Base-by-base conservation (phyloP, 345 rosid genomes). In the Eucalyptus dawsonii region DNA sequence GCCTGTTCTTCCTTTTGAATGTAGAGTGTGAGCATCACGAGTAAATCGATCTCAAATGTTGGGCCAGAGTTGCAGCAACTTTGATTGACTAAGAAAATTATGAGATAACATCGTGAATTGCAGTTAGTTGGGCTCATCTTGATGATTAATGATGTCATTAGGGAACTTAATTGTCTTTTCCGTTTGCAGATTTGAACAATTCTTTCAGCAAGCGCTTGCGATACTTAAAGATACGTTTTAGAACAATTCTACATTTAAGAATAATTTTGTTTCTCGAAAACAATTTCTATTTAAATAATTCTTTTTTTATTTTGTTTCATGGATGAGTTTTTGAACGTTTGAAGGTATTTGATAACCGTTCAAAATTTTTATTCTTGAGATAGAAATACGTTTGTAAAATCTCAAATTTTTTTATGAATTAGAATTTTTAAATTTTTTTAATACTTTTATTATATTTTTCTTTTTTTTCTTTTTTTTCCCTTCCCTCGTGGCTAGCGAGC, bases 271-370 rank as follows among this genome's bases (percentile, higher is more conserved):
- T 17, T 51, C 1, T 51, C 8, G 2, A 8, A 2, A 7, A 51
- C 0, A 53, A 53, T 53, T 53, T 50, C 1, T 17, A 3, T 7
- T 17, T 19, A 53, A 53, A 53, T 53, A 8, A 19, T 53, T 53
- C 1, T 53, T 53, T 53, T 53, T 53, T 51, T 7, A 7, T 51
- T 53, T 53, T 53, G 0, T 53, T 53, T 19, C 1, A 3, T 53
- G 10, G 4, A 53, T 1, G 2, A 53, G 2, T 53, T 53, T 53
- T 1, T 17, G 0, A 53, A 53, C 2, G 0, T 17, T 51, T 51
- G 1, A 51, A 51, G 4, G 8, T 7, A 6, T 51, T 51, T 51
- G 4, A 15, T 51, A 51, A 51, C 0, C 0, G 0, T 1, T 6
- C 4, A 16, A 51, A 51, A 3, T 6, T 16, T 51, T 51, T 51